Evolutionary conservation across 495 filamentous ascomycete genomes (phyloP).

Genomic region (Penicillium manginii): DNA sequence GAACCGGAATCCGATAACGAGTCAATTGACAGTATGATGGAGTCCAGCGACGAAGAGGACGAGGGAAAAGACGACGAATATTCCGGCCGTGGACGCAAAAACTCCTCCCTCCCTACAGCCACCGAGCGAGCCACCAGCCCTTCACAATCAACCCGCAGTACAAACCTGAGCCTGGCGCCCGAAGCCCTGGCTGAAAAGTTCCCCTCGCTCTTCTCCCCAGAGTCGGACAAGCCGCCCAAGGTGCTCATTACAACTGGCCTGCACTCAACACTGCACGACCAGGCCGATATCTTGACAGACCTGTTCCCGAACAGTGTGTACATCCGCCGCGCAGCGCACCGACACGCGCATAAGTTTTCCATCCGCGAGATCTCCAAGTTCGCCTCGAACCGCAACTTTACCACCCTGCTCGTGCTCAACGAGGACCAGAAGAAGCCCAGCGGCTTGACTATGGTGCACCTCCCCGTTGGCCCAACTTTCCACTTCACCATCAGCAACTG

Average conservation of each 20-base stretch:
- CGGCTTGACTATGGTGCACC: constrained; percentile 77
- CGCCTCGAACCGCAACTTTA: constrained; percentile 78
- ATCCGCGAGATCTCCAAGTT: constrained; percentile 88
- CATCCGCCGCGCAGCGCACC: constrained; percentile 80
- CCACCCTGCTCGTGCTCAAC: constrained; percentile 75
- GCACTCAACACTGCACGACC: constrained; percentile 80
- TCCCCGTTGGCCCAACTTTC: constrained; percentile 85
- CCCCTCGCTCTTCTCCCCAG: constrained; percentile 76
- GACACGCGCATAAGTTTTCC: constrained; percentile 81
- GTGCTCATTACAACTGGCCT: constrained; percentile 88
- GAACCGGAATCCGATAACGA: constrained; percentile 58
- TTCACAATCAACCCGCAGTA: constrained; percentile 67
- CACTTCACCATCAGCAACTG: constrained; percentile 85
- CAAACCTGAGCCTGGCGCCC: constrained; percentile 72
- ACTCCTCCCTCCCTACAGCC: constrained; percentile 46
- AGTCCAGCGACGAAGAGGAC: constrained; percentile 47
- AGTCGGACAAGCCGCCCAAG: constrained; percentile 63
- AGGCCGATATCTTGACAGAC: constrained; percentile 74
- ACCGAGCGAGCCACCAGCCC: constrained; percentile 59
- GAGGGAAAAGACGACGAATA: constrained; percentile 40
- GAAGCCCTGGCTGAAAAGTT: constrained; percentile 74
- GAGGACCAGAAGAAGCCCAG: constrained; percentile 82
- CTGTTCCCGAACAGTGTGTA: constrained; percentile 89
- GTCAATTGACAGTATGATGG: constrained; percentile 75
- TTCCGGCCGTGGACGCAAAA: constrained; percentile 37